Evolutionary conservation across 257 asterid species (phyloP).

Genomic region (Nicotiana attenuata): DNA sequence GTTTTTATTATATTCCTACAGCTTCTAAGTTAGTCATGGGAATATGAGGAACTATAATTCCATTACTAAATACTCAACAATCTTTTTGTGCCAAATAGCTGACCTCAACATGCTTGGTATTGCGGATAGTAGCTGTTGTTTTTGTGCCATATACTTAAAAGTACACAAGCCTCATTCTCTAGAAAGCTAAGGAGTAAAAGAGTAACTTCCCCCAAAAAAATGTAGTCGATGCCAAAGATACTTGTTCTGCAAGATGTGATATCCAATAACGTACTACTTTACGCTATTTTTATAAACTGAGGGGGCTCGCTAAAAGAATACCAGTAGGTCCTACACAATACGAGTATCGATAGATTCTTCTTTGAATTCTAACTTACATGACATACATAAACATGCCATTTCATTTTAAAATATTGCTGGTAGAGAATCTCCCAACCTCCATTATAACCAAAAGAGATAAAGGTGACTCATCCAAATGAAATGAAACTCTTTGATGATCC

Average conservation of each 20-base stretch:
- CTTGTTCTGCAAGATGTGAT: background rate
- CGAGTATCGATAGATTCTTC: too few relatives aligned
- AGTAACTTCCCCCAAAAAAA: background rate
- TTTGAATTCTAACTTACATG: too few relatives aligned
- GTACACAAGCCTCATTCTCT: background rate
- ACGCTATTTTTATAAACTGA: background rate
- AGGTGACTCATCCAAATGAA: too few relatives aligned
- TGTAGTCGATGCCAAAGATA: background rate
- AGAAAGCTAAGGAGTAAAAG: background rate
- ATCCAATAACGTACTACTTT: background rate
- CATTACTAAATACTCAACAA: background rate
- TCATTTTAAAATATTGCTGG: too few relatives aligned
- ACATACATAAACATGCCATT: too few relatives aligned
- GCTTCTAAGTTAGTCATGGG: background rate
- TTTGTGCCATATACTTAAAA: background rate
- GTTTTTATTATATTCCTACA: background rate
- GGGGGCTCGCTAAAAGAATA: too few relatives aligned
- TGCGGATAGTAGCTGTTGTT: too few relatives aligned
- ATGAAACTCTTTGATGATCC: too few relatives aligned
- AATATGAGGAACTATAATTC: background rate
- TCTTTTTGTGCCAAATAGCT: background rate
- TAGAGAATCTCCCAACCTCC: too few relatives aligned
- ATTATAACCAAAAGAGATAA: too few relatives aligned
- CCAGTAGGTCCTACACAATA: too few relatives aligned
- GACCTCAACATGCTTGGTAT: background rate